Evolutionary conservation across 371 early-diverging fungal species (phyloP).

Genomic region (Mucor irregularis): DNA sequence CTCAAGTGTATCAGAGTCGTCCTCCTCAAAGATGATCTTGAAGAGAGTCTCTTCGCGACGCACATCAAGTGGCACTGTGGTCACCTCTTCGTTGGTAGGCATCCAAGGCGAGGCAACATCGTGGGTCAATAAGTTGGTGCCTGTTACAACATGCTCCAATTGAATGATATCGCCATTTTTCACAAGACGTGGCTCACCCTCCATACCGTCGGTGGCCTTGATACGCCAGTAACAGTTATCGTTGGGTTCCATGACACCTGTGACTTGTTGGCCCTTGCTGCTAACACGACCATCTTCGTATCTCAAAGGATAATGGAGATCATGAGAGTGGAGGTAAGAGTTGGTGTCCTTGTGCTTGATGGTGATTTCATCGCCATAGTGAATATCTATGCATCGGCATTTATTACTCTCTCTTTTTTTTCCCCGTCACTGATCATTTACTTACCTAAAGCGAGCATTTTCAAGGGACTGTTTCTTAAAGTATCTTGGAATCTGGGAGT

Average conservation of each 20-base stretch:
- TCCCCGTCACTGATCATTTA: not conserved
- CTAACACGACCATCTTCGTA: constrained; percentile 94
- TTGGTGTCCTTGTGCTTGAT: constrained; percentile 77
- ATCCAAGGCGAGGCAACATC: constrained; percentile 97
- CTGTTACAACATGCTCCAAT: constrained; percentile 69
- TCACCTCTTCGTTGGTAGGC: constrained; percentile 95
- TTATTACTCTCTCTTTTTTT: not conserved
- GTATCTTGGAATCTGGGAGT: constrained; percentile 88
- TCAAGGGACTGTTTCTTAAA: constrained; percentile 78
- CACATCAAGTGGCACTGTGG: constrained; percentile 63
- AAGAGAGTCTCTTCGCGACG: constrained; percentile 69
- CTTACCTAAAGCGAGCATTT: constrained; percentile 49
- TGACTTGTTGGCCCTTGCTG: constrained; percentile 94
- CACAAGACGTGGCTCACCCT: constrained; percentile 36
- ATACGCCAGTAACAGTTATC: constrained; percentile 87
- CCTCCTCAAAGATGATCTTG: constrained; percentile 60
- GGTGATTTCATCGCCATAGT: constrained; percentile 81
- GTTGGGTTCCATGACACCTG: constrained; percentile 71
- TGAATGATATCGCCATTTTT: constrained; percentile 68
- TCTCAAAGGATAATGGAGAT: constrained; percentile 80
- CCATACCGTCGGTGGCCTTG: constrained; percentile 45
- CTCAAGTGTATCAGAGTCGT: constrained; percentile 42
- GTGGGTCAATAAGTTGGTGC: constrained; percentile 83
- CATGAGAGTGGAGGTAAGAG: constrained; percentile 84
- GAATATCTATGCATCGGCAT: constrained; percentile 54